Base-by-base conservation (phyloP, 2,329 filamentous ascomycete species). In the Iodosphaeria phyllophila region DNA sequence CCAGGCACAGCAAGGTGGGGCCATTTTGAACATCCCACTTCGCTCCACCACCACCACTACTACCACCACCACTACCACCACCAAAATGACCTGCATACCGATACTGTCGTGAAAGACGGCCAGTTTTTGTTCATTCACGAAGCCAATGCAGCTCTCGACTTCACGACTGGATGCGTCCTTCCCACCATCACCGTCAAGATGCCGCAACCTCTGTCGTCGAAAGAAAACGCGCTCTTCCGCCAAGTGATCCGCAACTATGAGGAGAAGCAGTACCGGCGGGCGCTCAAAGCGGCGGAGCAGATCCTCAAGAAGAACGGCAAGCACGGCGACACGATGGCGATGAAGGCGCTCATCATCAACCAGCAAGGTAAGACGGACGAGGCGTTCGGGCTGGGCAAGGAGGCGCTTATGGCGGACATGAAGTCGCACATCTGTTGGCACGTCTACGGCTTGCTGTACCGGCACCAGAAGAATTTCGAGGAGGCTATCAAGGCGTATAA, bases 371-470 rank as follows among this genome's bases (percentile, higher is more conserved):
- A 92, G 54, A 74, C 75, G 16, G 82, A 92, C 29, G 89, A 98
- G 54, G 91, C 91, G 1, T 98, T 98, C 48, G 69, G 74, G 22
- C 64, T 98, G 30, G 86, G 79, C 43, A 98, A 93, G 56, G 68
- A 83, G 36, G 89, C 91, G 17, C 62, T 98, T 40, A 83, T 76
- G 37, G 82, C 84, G 42, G 84, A 95, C 49, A 95, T 98, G 84
- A 93, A 91, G 58, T 93, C 84, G 42, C 86, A 95, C 53, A 84
- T 98, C 42, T 95, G 84, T 61, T 98, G 89, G 89, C 91, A 98
- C 52, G 89, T 98, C 32, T 98, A 95, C 49, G 89, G 91, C 16
- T 56, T 98, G 37, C 64, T 98, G 25, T 95, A 92, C 54, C 74
- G 86, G 25, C 75, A 80, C 24, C 76, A 78, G 45, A 95, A 95